Conservation (phyloP, 2,329 filamentous ascomycete species). For the Venturia asperata region DNA sequence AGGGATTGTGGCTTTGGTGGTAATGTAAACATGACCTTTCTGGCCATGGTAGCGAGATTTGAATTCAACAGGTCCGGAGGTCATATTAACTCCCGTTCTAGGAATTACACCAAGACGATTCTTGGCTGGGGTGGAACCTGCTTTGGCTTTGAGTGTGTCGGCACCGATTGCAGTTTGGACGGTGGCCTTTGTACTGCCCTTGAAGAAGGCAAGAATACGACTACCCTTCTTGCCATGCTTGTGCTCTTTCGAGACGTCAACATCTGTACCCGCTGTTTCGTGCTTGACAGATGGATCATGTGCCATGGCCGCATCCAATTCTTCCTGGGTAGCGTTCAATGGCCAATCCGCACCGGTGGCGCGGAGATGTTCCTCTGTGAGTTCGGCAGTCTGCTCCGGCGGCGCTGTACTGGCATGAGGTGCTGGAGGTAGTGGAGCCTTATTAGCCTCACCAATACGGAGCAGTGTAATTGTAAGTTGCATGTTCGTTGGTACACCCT, state of each 20-base stretch:
- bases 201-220: conserved; percentile 59
- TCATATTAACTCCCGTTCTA: conserved; percentile 38
- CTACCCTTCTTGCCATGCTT: conserved; percentile 43
- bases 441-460: conserved; percentile 73
- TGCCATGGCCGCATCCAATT: conserved; percentile 55
- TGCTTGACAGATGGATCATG: conserved; percentile 41
- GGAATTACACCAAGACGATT: conserved; percentile 65
- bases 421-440: conserved; percentile 63
- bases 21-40: conserved; percentile 66
- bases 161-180: conserved; percentile 66
- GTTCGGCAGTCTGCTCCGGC: conserved; percentile 41
- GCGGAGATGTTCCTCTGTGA: conserved; percentile 45
- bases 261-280: conserved; percentile 45
- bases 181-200: conserved; percentile 60
- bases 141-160: conserved; percentile 63
- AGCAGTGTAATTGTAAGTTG: conserved; percentile 76
- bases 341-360: conserved; percentile 48
- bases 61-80: conserved; percentile 68
- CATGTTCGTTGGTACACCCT: conserved; percentile 78
- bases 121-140: conserved; percentile 54
- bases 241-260: conserved; percentile 43
- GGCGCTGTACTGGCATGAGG: conserved; percentile 41
- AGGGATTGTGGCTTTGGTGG: conserved; percentile 58
- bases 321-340: conserved; percentile 55
- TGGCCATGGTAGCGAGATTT: conserved; percentile 62